These are phyloP conservation scores for Leccinum broughii DNA, from an alignment of 768 basidiomycete genomes.

Conservation along the genomic window DNA sequence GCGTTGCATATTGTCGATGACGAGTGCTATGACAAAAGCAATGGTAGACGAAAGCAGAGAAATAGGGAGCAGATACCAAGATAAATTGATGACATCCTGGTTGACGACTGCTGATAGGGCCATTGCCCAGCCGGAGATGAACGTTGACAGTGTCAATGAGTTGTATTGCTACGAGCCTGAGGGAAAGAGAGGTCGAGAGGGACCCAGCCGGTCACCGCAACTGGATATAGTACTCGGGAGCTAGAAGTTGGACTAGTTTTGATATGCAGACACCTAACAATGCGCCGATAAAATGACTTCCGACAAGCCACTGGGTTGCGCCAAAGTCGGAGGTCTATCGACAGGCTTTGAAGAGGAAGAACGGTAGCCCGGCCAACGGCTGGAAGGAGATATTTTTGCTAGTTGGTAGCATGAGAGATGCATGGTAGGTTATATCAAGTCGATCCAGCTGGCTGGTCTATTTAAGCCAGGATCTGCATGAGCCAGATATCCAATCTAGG, in stretches of 20 bases:
- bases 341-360: slow-evolving; percentile 27
- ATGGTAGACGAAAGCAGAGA: slow-evolving; percentile 49
- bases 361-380: slow-evolving; percentile 17
- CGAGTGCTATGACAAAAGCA: slow-evolving; percentile 44
- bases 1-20: slow-evolving; percentile 52
- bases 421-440: slow-evolving; percentile 5
- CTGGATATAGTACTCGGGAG: slow-evolving; percentile 44
- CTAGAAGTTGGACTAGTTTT: slow-evolving; percentile 50
- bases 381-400: neutral
- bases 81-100: slow-evolving; percentile 41
- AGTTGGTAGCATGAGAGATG: neutral
- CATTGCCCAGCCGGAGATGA: slow-evolving; percentile 59
- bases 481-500: neutral
- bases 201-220: slow-evolving; percentile 42
- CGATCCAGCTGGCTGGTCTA: neutral
- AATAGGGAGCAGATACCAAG: slow-evolving; percentile 56
- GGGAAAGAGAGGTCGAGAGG: slow-evolving; percentile 41
- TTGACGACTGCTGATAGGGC: slow-evolving; percentile 50
- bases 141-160: slow-evolving; percentile 42
- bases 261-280: slow-evolving; percentile 50
- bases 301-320: slow-evolving; percentile 52
- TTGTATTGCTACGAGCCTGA: slow-evolving; percentile 47
- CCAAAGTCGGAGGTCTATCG: slow-evolving; percentile 43
- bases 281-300: slow-evolving; percentile 43
- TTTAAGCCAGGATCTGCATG: neutral